Base-by-base conservation (phyloP, 2,329 filamentous ascomycete species). In the Sclerotinia borealis region DNA sequence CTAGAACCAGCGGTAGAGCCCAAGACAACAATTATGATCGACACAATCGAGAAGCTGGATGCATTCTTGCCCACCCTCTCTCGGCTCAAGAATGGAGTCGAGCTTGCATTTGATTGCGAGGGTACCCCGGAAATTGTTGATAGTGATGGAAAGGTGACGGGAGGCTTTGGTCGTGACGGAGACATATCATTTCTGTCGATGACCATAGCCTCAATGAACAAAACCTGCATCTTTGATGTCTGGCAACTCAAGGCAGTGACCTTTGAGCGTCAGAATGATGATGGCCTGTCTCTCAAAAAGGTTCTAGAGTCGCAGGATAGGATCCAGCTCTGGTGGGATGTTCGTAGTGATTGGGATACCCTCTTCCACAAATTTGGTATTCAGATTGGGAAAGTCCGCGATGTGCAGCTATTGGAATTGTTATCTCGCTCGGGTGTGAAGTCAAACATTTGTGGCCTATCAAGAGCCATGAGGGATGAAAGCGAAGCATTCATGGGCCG, bases 311-410 rank as follows among this genome's bases (percentile, higher is more conserved):
- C 31, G 0, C 27, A 47, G 7, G 43, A 34, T 8, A 48, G 41
- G 22, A 48, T 48, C 6, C 43, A 59, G 15, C 39, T 59, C n/a
- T 59, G 55, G 55, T 59, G 39, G 39, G 55, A 59, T 27, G 29
- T 59, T 4, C 55, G 55, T 17, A 13, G n/a, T 25, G 55, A 59
- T 34, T 59, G n/a, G 39, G 55, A 59, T 48, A 31, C 55, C 2
- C 8, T 48, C 2, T 47, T 25, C 15, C 31, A 59, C 7, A n/a
- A 25, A 19, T 48, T 25, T 48, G 55, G 55, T 11, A 47, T 59
- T 47, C n/a, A 25, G n/a, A 31, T 45, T 1, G 55, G 55, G 4
- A 47, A 47, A 3, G 41, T 48, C 4, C 55, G 55, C 3, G 55
- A 59, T 17, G 31, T 59, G 1, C 43, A 59, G n/a, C 31, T 59